phyloP scores from a whole-genome alignment of 1,284 basidiomycete species.

The Cryptococcus sp. region DNA sequence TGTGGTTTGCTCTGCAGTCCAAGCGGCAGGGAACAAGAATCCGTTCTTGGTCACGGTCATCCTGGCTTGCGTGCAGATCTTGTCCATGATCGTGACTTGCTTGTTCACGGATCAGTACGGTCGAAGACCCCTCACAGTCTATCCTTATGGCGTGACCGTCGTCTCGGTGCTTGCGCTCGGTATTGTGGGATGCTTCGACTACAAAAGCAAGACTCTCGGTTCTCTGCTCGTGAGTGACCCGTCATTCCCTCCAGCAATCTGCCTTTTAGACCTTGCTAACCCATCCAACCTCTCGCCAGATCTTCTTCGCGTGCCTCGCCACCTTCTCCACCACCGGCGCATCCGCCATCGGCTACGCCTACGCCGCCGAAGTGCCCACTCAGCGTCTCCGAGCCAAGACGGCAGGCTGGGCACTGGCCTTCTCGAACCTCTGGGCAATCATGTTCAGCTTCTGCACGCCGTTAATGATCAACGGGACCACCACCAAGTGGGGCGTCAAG shows the following conservation, averaged over 20 bases:
- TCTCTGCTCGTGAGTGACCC: conserved; percentile 21
- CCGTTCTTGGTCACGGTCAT: conserved; percentile 40
- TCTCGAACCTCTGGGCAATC: conserved; percentile 25
- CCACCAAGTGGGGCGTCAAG: conserved; percentile 22
- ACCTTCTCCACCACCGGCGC: conserved; percentile 29
- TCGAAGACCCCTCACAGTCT: conserved; percentile 33
- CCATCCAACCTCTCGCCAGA: neutral
- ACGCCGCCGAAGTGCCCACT: conserved; percentile 30
- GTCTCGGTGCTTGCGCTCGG: conserved; percentile 31
- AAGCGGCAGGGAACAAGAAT: conserved; percentile 34
- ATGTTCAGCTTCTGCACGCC: conserved; percentile 24
- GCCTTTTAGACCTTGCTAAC: too few species aligned
- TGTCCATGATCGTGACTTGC: conserved; percentile 18
- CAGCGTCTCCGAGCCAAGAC: conserved; percentile 30
- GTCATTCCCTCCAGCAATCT: neutral
- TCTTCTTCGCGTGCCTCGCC: conserved; percentile 29
- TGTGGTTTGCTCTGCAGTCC: conserved; percentile 12
- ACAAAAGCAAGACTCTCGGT: conserved; percentile 25
- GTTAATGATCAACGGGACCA: conserved; percentile 14
- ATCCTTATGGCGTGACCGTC: conserved; percentile 27
- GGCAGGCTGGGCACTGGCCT: conserved; percentile 23
- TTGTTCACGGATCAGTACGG: conserved; percentile 26
- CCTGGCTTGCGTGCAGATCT: conserved; percentile 33
- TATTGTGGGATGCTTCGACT: conserved; percentile 37
- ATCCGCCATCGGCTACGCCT: conserved; percentile 27